Evolutionary conservation across 2,329 filamentous ascomycete species (phyloP), one percentile per base, ranked within the genome.

Genomic region (Fusarium concolor): DNA sequence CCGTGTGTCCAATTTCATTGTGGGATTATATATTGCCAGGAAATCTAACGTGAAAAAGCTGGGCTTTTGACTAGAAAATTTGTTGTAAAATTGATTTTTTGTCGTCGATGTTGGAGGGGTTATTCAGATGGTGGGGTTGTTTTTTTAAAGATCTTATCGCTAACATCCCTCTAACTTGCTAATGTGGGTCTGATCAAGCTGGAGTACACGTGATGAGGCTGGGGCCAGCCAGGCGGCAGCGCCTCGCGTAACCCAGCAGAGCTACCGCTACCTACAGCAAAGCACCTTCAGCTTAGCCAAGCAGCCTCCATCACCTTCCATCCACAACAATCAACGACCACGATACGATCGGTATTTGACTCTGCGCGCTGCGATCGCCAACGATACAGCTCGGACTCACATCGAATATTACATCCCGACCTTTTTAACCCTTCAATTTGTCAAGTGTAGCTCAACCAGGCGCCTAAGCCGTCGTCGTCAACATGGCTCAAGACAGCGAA

Each of bases 1-100:
- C 79, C 94, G 94, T 49, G 95, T 94, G 79, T 99, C 94, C 79
- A 99, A 89, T 85, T 96, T 97, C 96, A 99, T 99, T 68, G 62
- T 81, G 76, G 60, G 29, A 31, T n/a, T n/a, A 11, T n/a, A 9
- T 10, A 26, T 31, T 51, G 20, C 5, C 10, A 17, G 26, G 5
- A 17, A 41, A 11, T 17, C 12, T 29, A 43, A 8, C 43, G 39
- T 24, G 31, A 52, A 15, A 10, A 15, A 20, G 22, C 26, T 65
- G 44, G 12, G 22, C 18, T 57, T 64, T 28, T 35, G 14, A 28
- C 26, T 17, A 9, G 18, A 29, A 35, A 38, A 29, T 46, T 42
- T 42, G 41, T 42, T 59, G 29, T 37, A 10, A 26, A 43, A 35
- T 20, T 38, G 47, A 39, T 50, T 59, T 51, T 50, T 54, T 39